These are phyloP conservation scores for Rhodamnia rubescens DNA, from an alignment of 345 rosid genomes.

Conservation along the genomic window DNA sequence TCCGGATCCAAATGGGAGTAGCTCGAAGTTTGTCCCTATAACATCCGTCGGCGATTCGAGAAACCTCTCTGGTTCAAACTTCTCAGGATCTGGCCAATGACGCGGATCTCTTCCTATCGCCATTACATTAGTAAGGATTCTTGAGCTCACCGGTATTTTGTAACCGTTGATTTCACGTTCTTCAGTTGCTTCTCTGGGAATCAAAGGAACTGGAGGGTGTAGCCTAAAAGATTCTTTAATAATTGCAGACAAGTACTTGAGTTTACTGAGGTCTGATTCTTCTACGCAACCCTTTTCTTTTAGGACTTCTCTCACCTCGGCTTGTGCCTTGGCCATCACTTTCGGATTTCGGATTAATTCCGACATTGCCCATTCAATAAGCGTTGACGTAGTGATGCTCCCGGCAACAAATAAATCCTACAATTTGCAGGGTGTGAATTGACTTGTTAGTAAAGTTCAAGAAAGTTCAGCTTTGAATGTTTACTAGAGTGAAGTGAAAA, in stretches of 20 bases:
- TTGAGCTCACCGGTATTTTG: neutral
- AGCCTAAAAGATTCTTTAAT: neutral
- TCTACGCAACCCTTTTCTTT: neutral
- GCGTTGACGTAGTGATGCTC: slow-evolving; percentile 3
- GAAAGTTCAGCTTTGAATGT: neutral
- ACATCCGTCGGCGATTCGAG: neutral
- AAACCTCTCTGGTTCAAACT: slow-evolving; percentile 8
- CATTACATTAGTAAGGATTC: neutral
- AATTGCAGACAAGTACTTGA: neutral
- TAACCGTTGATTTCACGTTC: slow-evolving; percentile 7
- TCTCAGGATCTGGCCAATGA: neutral
- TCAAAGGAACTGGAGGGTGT: neutral
- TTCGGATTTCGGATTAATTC: slow-evolving; percentile 4
- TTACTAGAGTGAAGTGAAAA: neutral
- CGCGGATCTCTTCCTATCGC: neutral
- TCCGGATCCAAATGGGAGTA: slow-evolving; percentile 10
- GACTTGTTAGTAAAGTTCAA: neutral
- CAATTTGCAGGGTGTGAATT: neutral
- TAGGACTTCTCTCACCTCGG: neutral
- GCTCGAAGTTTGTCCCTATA: neutral
- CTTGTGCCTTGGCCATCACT: neutral
- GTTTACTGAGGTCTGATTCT: neutral
- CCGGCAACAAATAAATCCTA: slow-evolving; percentile 11
- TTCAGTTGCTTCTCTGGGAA: neutral
- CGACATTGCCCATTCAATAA: slow-evolving; percentile 16